phyloP scores from a whole-genome alignment of 148 eudicot genomes.

The Silene latifolia region DNA sequence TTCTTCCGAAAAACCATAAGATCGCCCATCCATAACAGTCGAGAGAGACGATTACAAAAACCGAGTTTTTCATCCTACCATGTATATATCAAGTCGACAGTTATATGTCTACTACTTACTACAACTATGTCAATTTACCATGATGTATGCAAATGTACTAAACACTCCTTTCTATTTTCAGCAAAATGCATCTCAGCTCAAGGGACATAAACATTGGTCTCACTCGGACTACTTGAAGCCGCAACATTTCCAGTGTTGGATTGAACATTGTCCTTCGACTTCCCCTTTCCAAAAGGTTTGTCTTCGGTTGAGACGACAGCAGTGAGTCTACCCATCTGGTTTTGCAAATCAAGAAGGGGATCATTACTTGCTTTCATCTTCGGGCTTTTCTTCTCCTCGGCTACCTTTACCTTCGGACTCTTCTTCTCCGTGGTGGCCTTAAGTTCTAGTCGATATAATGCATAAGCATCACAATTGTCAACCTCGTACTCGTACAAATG shows the following conservation, averaged over 20 bases:
- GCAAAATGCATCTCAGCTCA: slow-evolving; percentile 8
- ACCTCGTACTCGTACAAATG: slow-evolving; percentile 49
- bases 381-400: slow-evolving; percentile 38
- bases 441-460: slow-evolving; percentile 45
- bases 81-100: not conserved
- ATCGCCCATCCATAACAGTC: not conserved
- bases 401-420: slow-evolving; percentile 37
- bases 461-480: slow-evolving; percentile 29
- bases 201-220: too few species aligned
- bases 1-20: not conserved
- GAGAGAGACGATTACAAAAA: not conserved
- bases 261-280: slow-evolving; percentile 19
- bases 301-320: slow-evolving; percentile 34
- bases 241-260: slow-evolving; percentile 14
- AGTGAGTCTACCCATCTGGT: slow-evolving; percentile 45
- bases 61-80: not conserved
- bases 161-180: slow-evolving; percentile 6
- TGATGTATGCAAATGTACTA: not conserved
- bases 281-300: slow-evolving; percentile 27
- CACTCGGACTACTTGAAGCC: slow-evolving; percentile 8
- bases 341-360: slow-evolving; percentile 39
- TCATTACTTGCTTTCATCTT: slow-evolving; percentile 32
- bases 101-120: not conserved
- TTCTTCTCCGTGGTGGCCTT: slow-evolving; percentile 37
- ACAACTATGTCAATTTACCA: not conserved